Evolutionary conservation across 1,139 yeast species (phyloP), one percentile per base, ranked within the genome.

Genomic region (Suhomyces chickasaworum): DNA sequence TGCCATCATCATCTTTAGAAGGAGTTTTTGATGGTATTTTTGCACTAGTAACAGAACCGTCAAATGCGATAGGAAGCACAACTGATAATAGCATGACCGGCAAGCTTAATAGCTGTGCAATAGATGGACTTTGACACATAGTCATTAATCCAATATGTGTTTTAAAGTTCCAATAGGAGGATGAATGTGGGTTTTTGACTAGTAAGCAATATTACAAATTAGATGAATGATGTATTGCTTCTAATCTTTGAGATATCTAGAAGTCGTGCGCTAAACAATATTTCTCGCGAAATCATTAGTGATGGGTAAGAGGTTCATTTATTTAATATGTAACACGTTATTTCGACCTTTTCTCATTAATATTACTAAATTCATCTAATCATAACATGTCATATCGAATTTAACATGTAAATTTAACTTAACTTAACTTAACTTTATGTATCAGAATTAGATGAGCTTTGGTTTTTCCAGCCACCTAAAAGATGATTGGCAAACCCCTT

Each of bases 401-500:
- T n/a, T n/a, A n/a, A n/a, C n/a, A n/a, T n/a, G n/a, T n/a, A n/a
- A n/a, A n/a, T n/a, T n/a, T n/a, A n/a, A n/a, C n/a, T n/a, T n/a
- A n/a, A n/a, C n/a, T n/a, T n/a, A n/a, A n/a, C n/a, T 15, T 23
- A 12, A 16, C 31, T 18, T 31, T 18, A 41, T 17, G 32, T 41
- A 25, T 38, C 45, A 7, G 37, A 12, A 29, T 38, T 44, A 12
- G 40, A 25, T 16, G 44, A 35, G 27, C 25, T 31, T 30, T 25
- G 40, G 15, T 44, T 42, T 34, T 65, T 66, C 71, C 72, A 65
- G 31, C 63, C 57, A 9, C 71, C 72, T 51, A 71, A 58, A 38
- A 71, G 60, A 42, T 66, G 74, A 44, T 57, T 69, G 7, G 75
- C 76, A 38, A 71, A 58, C 3, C 72, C 76, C 54, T 69, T 67